phyloP scores from a whole-genome alignment of 2,329 filamentous ascomycete genomes.

The Aquanectria penicillioides region DNA sequence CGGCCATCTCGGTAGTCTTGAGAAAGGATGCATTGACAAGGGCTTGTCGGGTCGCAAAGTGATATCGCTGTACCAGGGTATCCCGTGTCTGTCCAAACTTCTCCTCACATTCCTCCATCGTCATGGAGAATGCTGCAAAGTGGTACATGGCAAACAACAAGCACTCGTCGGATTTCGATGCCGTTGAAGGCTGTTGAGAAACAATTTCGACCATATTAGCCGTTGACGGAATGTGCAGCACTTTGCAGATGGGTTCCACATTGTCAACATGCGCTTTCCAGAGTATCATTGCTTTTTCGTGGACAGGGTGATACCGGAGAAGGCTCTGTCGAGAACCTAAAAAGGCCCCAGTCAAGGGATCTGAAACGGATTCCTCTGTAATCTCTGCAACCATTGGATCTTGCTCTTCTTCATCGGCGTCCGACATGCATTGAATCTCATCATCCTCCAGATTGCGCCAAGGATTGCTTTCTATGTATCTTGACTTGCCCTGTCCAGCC shows the following conservation, averaged over 20 bases:
- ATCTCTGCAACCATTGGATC: background rate
- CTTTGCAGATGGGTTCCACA: slow-evolving; percentile 39
- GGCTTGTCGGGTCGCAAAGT: slow-evolving; percentile 56
- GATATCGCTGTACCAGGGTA: slow-evolving; percentile 49
- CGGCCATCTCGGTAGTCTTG: slow-evolving; percentile 60
- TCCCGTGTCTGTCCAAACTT: slow-evolving; percentile 50
- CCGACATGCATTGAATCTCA: slow-evolving; percentile 3
- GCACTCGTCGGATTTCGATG: slow-evolving; percentile 47
- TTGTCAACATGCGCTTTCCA: slow-evolving; percentile 40
- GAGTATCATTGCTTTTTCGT: slow-evolving; percentile 32
- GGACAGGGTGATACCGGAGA: slow-evolving; percentile 29
- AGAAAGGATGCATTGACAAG: slow-evolving; percentile 62
- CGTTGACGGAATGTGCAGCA: slow-evolving; percentile 39
- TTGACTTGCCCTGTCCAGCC: slow-evolving; percentile 46
- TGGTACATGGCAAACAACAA: slow-evolving; percentile 56
- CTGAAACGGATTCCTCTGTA: background rate
- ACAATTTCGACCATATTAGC: slow-evolving; percentile 29
- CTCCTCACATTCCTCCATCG: slow-evolving; percentile 51
- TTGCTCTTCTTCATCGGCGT: slow-evolving; percentile 11
- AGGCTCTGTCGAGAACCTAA: background rate
- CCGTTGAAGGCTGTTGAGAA: slow-evolving; percentile 27
- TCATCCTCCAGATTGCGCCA: slow-evolving; percentile 13
- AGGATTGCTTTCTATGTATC: slow-evolving; percentile 52
- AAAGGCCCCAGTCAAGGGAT: slow-evolving; percentile 16
- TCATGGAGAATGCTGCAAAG: slow-evolving; percentile 52